Evolutionary conservation across 1,284 basidiomycete genomes (phyloP), one percentile per base, ranked within the genome.

Genomic region (Naganishia cerealis): DNA sequence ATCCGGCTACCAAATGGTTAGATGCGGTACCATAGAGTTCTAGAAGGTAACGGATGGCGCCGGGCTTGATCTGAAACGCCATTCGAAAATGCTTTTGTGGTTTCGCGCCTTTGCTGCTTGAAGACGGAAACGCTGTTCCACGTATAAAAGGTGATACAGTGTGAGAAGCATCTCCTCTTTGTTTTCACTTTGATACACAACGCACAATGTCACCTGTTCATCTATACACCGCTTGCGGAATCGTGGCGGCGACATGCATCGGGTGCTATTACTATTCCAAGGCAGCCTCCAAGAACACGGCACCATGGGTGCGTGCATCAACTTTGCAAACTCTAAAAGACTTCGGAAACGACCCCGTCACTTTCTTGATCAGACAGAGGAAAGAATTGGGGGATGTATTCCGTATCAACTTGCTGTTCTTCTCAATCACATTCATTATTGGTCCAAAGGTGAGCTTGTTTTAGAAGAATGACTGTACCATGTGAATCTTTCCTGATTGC

Each of bases 351-450:
- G 42, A 66, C 21, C 65, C 65, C 7, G 43, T 57, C 26, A 24
- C 48, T 16, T 66, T 66, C 39, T 38, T 66, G 16, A 1, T 66
- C 10, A 38, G 29, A 33, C 65, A 66, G 43, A 66, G 42, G 38
- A 29, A 58, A 13, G 18, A 56, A 12, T 5, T 50, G n/a, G 65
- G 65, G 15, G 65, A 66, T 36, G 52, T 66, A 40, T 66, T 66
- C 39, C 54, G 65, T 12, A 39, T 66, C 40, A 66, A 66, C 38
- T 24, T 66, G 18, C 42, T 66, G 16, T 24, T 66, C 36, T 57
- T 66, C 21, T 57, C 46, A 8, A 66, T 66, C n/a, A 66, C 65
- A 16, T 50, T 66, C 21, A 8, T 33, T 13, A 46, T 66, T 24
- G 65, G 65, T 39, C 21, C 65, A 9, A 29, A 57, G 43, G 65